phyloP scores from a whole-genome alignment of 192 early-diverging fungal genomes.

The Backusella westeae region DNA sequence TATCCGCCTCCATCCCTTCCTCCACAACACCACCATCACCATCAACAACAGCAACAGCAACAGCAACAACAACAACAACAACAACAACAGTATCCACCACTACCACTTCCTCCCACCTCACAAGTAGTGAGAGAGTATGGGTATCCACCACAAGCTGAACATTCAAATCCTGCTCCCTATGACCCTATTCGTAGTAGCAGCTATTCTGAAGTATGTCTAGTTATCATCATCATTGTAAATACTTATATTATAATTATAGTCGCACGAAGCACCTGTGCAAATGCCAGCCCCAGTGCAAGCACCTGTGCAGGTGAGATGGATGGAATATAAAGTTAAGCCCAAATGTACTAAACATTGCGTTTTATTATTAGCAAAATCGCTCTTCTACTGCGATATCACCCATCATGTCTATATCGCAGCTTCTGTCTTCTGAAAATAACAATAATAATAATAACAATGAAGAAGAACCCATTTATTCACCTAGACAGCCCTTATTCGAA shows the following conservation, averaged over 20 bases:
- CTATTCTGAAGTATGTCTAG: background rate
- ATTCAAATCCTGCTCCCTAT: conserved; percentile 7
- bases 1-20: background rate
- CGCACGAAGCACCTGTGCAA: background rate
- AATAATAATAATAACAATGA: background rate
- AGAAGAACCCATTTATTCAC: conserved; percentile 9
- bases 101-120: background rate
- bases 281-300: background rate
- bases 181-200: conserved; percentile 23
- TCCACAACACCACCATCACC: background rate
- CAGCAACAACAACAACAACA: conserved; percentile 1
- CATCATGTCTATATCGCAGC: conserved; percentile 17
- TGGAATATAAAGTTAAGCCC: background rate
- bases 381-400: conserved; percentile 10
- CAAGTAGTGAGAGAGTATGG: conserved; percentile 4
- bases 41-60: background rate
- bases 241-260: background rate
- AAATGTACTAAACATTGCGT: background rate
- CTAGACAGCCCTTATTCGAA: background rate
- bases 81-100: background rate
- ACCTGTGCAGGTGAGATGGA: background rate
- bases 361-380: background rate
- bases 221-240: background rate
- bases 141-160: background rate
- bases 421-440: background rate